phyloP scores from a whole-genome alignment of 805 yeast species.

The Blastobotrys americana region DNA sequence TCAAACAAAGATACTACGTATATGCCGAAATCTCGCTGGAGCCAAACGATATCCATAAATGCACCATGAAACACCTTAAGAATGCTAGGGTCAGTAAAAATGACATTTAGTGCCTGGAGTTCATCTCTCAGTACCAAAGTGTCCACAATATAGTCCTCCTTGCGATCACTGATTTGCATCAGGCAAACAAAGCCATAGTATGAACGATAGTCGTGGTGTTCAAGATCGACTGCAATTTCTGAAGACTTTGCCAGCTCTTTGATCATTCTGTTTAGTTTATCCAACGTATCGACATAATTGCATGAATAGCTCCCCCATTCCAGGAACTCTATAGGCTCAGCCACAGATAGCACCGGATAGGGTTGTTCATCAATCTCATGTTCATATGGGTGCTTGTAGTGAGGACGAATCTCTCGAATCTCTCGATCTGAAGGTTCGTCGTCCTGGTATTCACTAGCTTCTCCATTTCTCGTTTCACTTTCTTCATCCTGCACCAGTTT shows the following conservation, averaged over 20 bases:
- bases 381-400: constrained; percentile 74
- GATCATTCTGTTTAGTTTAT: constrained; percentile 48
- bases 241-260: constrained; percentile 41
- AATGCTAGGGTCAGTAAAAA: constrained; percentile 74
- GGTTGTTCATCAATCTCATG: constrained; percentile 62
- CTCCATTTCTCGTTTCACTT: neutral
- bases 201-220: constrained; percentile 88
- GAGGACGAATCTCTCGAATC: constrained; percentile 39
- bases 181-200: constrained; percentile 86
- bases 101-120: constrained; percentile 54
- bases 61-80: constrained; percentile 95
- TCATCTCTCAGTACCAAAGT: constrained; percentile 74
- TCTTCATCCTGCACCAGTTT: constrained; percentile 27
- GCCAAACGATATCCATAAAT: constrained; percentile 92
- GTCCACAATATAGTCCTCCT: constrained; percentile 82
- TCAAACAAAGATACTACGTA: constrained; percentile 87
- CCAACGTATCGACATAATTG: constrained; percentile 62
- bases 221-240: constrained; percentile 88
- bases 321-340: constrained; percentile 44
- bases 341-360: constrained; percentile 49
- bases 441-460: constrained; percentile 22
- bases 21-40: constrained; percentile 89
- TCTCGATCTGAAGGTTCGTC: constrained; percentile 20
- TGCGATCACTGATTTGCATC: constrained; percentile 83
- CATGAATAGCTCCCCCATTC: constrained; percentile 55